phyloP scores from a whole-genome alignment of 805 yeast genomes.

The Kazachstania bromeliacearum region DNA sequence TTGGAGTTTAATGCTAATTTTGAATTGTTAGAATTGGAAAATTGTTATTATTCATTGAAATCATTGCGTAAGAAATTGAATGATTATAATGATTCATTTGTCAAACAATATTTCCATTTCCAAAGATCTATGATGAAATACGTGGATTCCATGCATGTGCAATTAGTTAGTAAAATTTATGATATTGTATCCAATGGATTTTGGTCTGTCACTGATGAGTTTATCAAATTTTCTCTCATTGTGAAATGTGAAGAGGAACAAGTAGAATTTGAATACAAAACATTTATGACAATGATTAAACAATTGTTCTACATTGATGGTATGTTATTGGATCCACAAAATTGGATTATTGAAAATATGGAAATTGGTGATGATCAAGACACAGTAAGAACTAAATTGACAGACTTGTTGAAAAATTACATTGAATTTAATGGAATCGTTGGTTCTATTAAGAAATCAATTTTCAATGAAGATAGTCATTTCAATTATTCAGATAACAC shows the following conservation, averaged over 20 bases:
- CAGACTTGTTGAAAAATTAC: conserved; percentile 10
- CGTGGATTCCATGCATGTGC: conserved; percentile 21
- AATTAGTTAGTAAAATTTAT: conserved; percentile 13
- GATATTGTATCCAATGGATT: conserved; percentile 14
- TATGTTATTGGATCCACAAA: conserved; percentile 10
- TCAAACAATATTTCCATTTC: conserved; percentile 19
- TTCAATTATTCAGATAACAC: no score
- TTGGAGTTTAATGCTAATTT: conserved; percentile 25
- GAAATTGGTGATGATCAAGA: conserved; percentile 17
- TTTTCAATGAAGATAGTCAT: no score
- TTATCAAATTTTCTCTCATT: conserved; percentile 8
- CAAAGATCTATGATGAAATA: conserved; percentile 21
- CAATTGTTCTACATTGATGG: conserved; percentile 12
- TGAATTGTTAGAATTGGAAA: conserved; percentile 23
- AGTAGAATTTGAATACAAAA: conserved; percentile 12
- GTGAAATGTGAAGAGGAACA: conserved; percentile 9
- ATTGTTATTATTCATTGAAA: conserved; percentile 25
- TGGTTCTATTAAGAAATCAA: conserved; percentile 9
- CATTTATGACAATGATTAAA: conserved; percentile 13
- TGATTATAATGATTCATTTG: conserved; percentile 8
- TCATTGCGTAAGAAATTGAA: conserved; percentile 19
- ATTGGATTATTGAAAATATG: conserved; percentile 23
- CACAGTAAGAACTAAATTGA: conserved; percentile 12
- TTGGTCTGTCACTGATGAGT: conserved; percentile 16
- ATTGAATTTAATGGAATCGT: conserved; percentile 10